A percentile compares a stretch with the other conserved stretches of the same genome.
Conservation (phyloP, 2,329 filamentous ascomycete genomes). For the Aspergillus sp. region DNA sequence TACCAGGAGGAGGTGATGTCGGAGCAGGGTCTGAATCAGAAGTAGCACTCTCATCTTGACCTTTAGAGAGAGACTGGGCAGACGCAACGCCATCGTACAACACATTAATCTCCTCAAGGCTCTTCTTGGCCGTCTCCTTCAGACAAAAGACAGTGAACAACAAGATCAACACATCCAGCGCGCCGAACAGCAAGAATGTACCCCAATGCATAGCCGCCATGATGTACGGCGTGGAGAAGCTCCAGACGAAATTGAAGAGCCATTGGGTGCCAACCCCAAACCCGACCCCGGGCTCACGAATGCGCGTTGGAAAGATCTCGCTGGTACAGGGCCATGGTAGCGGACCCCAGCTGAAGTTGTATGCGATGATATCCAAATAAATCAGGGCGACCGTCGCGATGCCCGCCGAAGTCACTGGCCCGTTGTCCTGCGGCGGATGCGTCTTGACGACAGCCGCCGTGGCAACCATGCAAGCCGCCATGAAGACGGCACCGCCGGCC, state of each 20-base stretch:
- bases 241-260: conserved; percentile 44
- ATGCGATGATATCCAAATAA: conserved; percentile 44
- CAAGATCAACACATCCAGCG: conserved; percentile 35
- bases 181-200: conserved; percentile 42
- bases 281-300: conserved; percentile 40
- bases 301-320: conserved; percentile 39
- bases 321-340: conserved; percentile 34
- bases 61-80: too few relatives aligned
- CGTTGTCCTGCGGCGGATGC: conserved; percentile 27
- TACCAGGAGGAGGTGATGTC: too few relatives aligned
- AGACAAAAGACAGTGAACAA: conserved; percentile 35
- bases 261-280: conserved; percentile 38
- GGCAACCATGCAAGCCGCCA: conserved; percentile 37
- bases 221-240: conserved; percentile 39
- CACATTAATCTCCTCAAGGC: conserved; percentile 40
- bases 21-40: too few relatives aligned
- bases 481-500: conserved; percentile 33
- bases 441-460: conserved; percentile 33
- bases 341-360: conserved; percentile 26
- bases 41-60: too few relatives aligned
- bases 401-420: conserved; percentile 27
- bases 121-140: conserved; percentile 38
- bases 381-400: conserved; percentile 46
- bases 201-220: conserved; percentile 38
- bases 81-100: conserved; percentile 24